Evolutionary conservation across 768 basidiomycete genomes (phyloP).

Genomic region (Tephrocybe sp.): DNA sequence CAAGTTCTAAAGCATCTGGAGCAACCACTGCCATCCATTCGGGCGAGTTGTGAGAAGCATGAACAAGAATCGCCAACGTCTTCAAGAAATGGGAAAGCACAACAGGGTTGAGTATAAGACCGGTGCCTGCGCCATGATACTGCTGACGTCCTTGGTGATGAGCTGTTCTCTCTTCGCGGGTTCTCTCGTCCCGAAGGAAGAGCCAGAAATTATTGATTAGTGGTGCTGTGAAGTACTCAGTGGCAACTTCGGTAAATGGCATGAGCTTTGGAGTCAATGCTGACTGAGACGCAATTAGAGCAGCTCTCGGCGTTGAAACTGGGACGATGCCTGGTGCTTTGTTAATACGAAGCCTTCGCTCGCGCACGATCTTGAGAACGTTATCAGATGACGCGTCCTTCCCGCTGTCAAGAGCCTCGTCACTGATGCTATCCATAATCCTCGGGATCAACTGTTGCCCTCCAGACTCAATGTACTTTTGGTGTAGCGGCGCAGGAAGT

Average conservation of each 20-base stretch:
- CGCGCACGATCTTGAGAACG: slow-evolving; percentile 64
- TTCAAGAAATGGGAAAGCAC: slow-evolving; percentile 75
- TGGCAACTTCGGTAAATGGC: slow-evolving; percentile 72
- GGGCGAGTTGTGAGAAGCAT: slow-evolving; percentile 78
- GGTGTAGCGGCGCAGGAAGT: slow-evolving; percentile 72
- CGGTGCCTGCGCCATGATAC: slow-evolving; percentile 77
- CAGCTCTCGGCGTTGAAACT: slow-evolving; percentile 23
- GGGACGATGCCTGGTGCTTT: slow-evolving; percentile 48
- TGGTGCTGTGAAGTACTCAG: slow-evolving; percentile 87
- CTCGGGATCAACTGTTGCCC: slow-evolving; percentile 48
- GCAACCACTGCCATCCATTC: slow-evolving; percentile 82
- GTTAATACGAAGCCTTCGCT: slow-evolving; percentile 71
- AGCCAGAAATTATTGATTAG: slow-evolving; percentile 93
- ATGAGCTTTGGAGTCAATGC: slow-evolving; percentile 20
- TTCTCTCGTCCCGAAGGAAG: slow-evolving; percentile 85
- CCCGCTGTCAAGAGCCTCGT: slow-evolving; percentile 60
- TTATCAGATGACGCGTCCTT: slow-evolving; percentile 54
- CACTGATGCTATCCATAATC: slow-evolving; percentile 65
- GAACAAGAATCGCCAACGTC: slow-evolving; percentile 76
- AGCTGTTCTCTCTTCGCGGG: slow-evolving; percentile 69
- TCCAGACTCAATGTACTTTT: slow-evolving; percentile 53
- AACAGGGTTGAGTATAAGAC: slow-evolving; percentile 77
- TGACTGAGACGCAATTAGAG: not conserved
- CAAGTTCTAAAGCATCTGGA: slow-evolving; percentile 82
- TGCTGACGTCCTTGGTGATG: slow-evolving; percentile 50